Evolutionary conservation across 2,329 filamentous ascomycete species (phyloP).

Genomic region (Periconia sp.): DNA sequence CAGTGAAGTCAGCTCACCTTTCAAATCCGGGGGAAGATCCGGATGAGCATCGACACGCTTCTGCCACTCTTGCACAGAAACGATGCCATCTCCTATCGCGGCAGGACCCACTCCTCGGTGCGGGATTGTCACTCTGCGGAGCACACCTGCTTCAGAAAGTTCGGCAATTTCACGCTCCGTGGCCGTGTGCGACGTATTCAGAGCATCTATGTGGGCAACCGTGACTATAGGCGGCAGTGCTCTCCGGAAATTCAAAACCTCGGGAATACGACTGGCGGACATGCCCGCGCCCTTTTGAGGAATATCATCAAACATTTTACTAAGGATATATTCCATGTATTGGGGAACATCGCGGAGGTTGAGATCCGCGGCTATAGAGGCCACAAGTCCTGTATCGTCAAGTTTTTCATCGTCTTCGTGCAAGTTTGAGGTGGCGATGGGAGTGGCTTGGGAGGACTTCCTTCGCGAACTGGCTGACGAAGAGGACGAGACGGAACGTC

Average conservation of each 20-base stretch:
- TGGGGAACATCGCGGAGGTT: slow-evolving; percentile 64
- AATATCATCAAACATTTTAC: slow-evolving; percentile 65
- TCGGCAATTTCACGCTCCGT: slow-evolving; percentile 69
- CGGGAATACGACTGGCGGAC: slow-evolving; percentile 63
- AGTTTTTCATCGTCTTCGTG: slow-evolving; percentile 48
- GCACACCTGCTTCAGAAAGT: slow-evolving; percentile 57
- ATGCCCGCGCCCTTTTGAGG: slow-evolving; percentile 62
- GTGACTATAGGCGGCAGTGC: slow-evolving; percentile 66
- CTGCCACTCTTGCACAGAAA: slow-evolving; percentile 57
- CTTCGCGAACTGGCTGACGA: slow-evolving; percentile 39
- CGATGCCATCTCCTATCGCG: slow-evolving; percentile 65
- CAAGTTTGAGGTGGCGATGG: background rate
- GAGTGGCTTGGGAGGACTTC: slow-evolving; percentile 35
- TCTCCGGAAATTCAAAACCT: slow-evolving; percentile 63
- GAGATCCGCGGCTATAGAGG: slow-evolving; percentile 58
- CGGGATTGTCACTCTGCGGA: slow-evolving; percentile 66
- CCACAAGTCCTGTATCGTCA: slow-evolving; percentile 61
- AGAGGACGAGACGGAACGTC: slow-evolving; percentile 36
- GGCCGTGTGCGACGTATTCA: slow-evolving; percentile 63
- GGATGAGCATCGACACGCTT: slow-evolving; percentile 27
- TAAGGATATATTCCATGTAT: slow-evolving; percentile 62
- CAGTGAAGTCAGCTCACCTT: slow-evolving; percentile 37
- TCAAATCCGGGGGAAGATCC: slow-evolving; percentile 23
- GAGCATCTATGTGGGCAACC: slow-evolving; percentile 65
- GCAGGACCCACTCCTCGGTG: slow-evolving; percentile 59